These are phyloP conservation scores for Pleurozium schreberi DNA, from an alignment of 225 moss, liverwort and hornwort species.

Conservation along the genomic window DNA sequence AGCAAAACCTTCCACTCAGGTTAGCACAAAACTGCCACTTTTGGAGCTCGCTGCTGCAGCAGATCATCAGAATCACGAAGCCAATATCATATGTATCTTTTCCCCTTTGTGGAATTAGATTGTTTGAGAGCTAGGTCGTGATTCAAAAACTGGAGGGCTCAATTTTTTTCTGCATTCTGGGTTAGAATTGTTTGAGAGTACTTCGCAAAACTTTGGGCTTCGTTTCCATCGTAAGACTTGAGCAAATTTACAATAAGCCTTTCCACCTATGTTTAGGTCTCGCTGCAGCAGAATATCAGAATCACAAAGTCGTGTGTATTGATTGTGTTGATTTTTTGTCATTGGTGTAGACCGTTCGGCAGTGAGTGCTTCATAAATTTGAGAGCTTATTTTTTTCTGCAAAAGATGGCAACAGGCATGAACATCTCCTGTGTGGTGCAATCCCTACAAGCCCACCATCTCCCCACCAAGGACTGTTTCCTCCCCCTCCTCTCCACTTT, in stretches of 20 bases:
- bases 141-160: background rate
- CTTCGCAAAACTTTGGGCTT: background rate
- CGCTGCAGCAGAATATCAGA: too few species aligned
- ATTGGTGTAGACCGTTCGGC: background rate
- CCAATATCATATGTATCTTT: background rate
- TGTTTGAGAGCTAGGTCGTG: background rate
- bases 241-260: background rate
- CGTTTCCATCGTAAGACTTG: background rate
- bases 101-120: background rate
- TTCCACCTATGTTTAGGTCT: background rate
- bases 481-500: constrained; percentile 67
- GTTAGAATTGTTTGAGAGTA: background rate
- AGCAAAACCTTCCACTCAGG: background rate
- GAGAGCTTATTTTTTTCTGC: background rate
- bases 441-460: constrained; percentile 32
- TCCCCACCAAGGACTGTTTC: constrained; percentile 50
- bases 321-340: fast-evolving
- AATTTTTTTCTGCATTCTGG: background rate
- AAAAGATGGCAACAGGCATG: constrained; percentile 38
- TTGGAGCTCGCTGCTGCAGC: background rate
- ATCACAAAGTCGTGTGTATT: background rate
- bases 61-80: background rate
- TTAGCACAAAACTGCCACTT: background rate
- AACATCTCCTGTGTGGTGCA: constrained; percentile 57
- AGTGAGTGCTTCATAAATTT: background rate